These are phyloP conservation scores for Aspergillus bombycis DNA, from an alignment of 2,329 filamentous ascomycete species.

Conservation along the genomic window DNA sequence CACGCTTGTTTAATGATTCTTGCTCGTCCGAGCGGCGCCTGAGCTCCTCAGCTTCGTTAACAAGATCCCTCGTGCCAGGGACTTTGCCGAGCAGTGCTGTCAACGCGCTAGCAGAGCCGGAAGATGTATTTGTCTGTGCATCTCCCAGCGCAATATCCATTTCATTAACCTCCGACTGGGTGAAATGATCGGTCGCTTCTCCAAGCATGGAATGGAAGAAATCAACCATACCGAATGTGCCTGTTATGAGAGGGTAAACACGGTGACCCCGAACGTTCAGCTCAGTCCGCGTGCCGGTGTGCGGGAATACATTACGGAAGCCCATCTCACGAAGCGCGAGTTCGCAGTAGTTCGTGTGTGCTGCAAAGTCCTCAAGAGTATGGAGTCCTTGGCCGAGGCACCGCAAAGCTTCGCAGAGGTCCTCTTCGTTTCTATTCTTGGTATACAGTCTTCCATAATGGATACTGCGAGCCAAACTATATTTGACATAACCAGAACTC, in stretches of 20 bases:
- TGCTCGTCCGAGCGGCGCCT: conserved; percentile 65
- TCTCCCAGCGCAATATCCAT: conserved; percentile 74
- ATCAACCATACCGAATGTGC: conserved; percentile 76
- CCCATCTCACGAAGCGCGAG: conserved; percentile 74
- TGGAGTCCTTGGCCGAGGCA: conserved; percentile 77
- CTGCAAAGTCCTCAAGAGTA: conserved; percentile 77
- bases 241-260: conserved; percentile 75
- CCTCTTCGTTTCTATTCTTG: conserved; percentile 67
- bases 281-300: conserved; percentile 69
- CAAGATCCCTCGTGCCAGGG: conserved; percentile 70
- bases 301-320: conserved; percentile 69
- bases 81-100: conserved; percentile 75
- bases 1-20: conserved; percentile 59
- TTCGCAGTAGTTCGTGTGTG: conserved; percentile 84
- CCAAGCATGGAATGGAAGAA: conserved; percentile 78
- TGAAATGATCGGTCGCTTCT: conserved; percentile 81
- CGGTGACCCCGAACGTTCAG: conserved; percentile 67
- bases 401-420: conserved; percentile 78
- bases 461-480: conserved; percentile 72
- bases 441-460: conserved; percentile 78
- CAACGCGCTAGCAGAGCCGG: conserved; percentile 59
- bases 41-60: conserved; percentile 66
- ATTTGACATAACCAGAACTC: conserved; percentile 80
- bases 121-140: conserved; percentile 58
- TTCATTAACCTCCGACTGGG: conserved; percentile 81